Conservation (phyloP, 495 filamentous ascomycete species). For the Hypomontagnella submonticulosa region DNA sequence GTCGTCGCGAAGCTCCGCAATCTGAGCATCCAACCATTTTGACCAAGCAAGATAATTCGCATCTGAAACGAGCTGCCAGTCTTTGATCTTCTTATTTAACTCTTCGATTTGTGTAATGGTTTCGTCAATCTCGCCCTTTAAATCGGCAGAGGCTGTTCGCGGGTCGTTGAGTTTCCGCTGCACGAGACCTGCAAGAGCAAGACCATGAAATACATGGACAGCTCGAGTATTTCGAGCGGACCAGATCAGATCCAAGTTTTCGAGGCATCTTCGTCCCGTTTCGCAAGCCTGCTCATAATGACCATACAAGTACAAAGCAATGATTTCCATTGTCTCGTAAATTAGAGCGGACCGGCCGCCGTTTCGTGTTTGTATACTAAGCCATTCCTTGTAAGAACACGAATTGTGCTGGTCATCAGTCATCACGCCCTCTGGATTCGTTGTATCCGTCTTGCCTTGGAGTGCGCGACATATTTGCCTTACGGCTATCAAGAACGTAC, state of each 20-base stretch:
- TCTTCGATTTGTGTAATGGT: slow-evolving; percentile 66
- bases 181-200: slow-evolving; percentile 73
- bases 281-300: slow-evolving; percentile 76
- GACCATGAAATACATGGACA: slow-evolving; percentile 72
- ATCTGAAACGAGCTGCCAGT: slow-evolving; percentile 73
- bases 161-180: slow-evolving; percentile 67
- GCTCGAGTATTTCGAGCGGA: slow-evolving; percentile 74
- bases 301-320: slow-evolving; percentile 79
- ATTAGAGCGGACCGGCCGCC: slow-evolving; percentile 69
- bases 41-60: slow-evolving; percentile 86
- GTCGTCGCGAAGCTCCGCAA: slow-evolving; percentile 71
- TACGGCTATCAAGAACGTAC: slow-evolving; percentile 74
- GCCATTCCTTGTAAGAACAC: slow-evolving; percentile 69
- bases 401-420: slow-evolving; percentile 77
- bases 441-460: slow-evolving; percentile 81
- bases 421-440: slow-evolving; percentile 68
- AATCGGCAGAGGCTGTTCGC: slow-evolving; percentile 58
- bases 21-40: slow-evolving; percentile 75
- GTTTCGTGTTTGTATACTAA: slow-evolving; percentile 53
- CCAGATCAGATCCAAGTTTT: slow-evolving; percentile 72
- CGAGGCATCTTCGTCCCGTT: slow-evolving; percentile 69
- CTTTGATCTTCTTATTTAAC: slow-evolving; percentile 68
- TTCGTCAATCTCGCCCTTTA: slow-evolving; percentile 65
- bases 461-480: slow-evolving; percentile 80
- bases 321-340: slow-evolving; percentile 78